Evolutionary conservation across 495 filamentous ascomycete species (phyloP), one percentile per base, ranked within the genome.

Genomic region (Penicillium fimorum): DNA sequence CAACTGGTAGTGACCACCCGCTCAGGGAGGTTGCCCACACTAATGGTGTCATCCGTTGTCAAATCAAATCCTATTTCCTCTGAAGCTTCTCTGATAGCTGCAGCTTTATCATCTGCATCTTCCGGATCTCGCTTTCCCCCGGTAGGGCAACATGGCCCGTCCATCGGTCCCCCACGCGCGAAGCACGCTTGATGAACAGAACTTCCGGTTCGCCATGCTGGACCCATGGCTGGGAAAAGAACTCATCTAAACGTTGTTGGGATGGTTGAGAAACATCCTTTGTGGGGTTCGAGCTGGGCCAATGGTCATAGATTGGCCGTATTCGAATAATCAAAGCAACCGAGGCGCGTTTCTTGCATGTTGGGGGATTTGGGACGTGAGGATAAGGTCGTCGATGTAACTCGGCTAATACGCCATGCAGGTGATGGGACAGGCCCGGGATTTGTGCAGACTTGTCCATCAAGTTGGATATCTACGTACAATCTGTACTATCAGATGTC

Each of bases 61-160:
- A 92, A 66, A 67, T 87, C 78, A 12, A 90, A 60, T 2, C 88
- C 89, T 42, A 89, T 86, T 62, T 92, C 89, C 65, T 92, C 89
- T 47, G 69, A 68, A 4, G 86, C 82, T 62, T 92, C 89, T 51
- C 89, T 74, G 32, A 89, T 75, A 12, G 88, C 88, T 18, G 85
- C 82, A 22, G 79, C 81, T 57, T 75, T 67, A 65, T 91, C 89
- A 63, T 84, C 75, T 30, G 61, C 77, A 76, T 92, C 89, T 48
- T 81, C 81, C 0, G 83, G 81, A 58, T 92, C 89, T 60, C 84
- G 70, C 60, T 84, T 87, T 4, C 89, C 89, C 89, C 89, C 0
- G 89, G 89, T 4, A 91, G 71, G 0, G 88, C 89, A 50, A 90
- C 82, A 76, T 91, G 87, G 41, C 85, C 82, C 1, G 82, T 88